Base-by-base conservation (phyloP, 1,284 basidiomycete genomes). In the Mycena sp. region DNA sequence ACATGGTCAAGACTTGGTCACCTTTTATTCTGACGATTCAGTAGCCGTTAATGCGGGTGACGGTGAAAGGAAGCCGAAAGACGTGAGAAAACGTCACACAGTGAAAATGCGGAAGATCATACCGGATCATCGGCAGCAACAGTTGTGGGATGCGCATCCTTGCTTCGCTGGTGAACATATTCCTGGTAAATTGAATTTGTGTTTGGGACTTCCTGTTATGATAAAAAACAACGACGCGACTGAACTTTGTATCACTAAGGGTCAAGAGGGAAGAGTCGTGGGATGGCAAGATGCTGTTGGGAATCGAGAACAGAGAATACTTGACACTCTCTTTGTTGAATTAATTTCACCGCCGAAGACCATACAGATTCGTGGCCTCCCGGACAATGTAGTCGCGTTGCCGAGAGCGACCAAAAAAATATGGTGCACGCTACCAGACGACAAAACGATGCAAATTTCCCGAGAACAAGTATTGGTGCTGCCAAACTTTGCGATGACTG, bases 11-110 rank as follows among this genome's bases (percentile, higher is more conserved):
- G 30, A 30, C 30, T 30, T 30, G 30, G 30, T 30, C 30, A 30
- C 30, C 30, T 30, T 30, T 30, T 30, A 30, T 30, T 30, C 75
- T 55, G 74, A 5, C 76, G 80, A 44, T 44, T 16, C 30, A 30
- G 30, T 44, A 11, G 41, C 41, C 13, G 41, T 44, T 3, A 44
- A 44, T 16, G 16, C 41, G 10, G 41, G 41, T 44, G 30, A 30
- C 30, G 30, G 30, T 30, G 30, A 30, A 30, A 30, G 30, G 30
- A 30, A 30, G 30, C 30, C 30, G 30, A 30, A 30, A 30, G 30
- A 30, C 30, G 30, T 30, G 30, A 30, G 30, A 30, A 30, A 30
- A 30, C 30, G 30, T 30, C 30, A 30, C 30, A 30, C 30, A 30
- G 30, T 30, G 30, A 30, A 30, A 30, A 30, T 30, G 30, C 30